Base-by-base conservation (phyloP, 768 basidiomycete genomes). In the Collybia sp. region DNA sequence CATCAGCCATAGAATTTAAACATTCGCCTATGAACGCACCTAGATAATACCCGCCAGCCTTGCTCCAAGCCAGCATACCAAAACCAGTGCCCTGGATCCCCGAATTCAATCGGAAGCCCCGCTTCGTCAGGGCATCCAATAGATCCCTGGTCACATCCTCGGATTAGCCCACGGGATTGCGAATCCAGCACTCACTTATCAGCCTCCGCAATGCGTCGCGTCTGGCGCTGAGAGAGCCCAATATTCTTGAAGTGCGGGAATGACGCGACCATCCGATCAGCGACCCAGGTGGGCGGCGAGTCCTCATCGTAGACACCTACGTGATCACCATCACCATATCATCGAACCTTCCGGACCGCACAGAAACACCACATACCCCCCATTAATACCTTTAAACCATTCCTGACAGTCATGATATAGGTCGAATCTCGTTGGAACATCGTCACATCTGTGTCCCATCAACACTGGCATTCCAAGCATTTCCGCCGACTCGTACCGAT, bases 361-460 rank as follows among this genome's bases (percentile, higher is more conserved):
- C 35, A n/a, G 15, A 45, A 36, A 16, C 25, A 12, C 1, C 11
- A 42, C 38, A 40, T 38, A 56, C 59, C 67, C 37, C 52, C 58
- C 30, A 69, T 44, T 6, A 52, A 43, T 5, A 56, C 51, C 33
- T 53, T 44, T 54, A 53, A 54, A 0, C 54, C 58, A 18, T 49
- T 51, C 36, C 46, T 45, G 17, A 43, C 48, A 0, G 54, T 32
- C 58, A 60, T 58, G 19, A 60, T 43, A 43, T 58, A 53, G 1
- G 57, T 56, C 12, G 79, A 70, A 40, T 73, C 69, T 18, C 83
- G 71, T 60, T 87, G 83, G 52, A 65, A 72, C 67, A 82, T 75
- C 0, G 78, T 80, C 6, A 80, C 75, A 48, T 79, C 79, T 79
- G 41, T 31, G 31, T 12, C 13, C 17, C 30, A 31, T 12, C 17